Evolutionary conservation across 805 yeast genomes (phyloP).

Genomic region (Lipomyces kockii): DNA sequence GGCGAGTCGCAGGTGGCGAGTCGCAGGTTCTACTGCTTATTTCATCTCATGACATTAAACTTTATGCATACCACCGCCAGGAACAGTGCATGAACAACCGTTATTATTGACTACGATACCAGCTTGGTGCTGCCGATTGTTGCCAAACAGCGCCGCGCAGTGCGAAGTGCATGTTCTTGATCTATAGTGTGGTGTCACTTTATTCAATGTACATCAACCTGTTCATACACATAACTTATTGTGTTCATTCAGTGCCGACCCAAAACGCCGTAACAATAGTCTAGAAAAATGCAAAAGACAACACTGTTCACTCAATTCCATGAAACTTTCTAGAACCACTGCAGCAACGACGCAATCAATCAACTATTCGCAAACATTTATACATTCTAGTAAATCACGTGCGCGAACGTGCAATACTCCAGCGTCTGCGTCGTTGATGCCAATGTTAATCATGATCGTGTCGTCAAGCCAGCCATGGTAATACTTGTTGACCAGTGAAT

Average conservation of each 20-base stretch:
- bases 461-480: constrained; percentile 35
- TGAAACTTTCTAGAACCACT: not conserved
- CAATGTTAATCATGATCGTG: constrained; percentile 23
- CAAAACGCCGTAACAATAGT: not conserved
- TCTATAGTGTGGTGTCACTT: too few relatives aligned
- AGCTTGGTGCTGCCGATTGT: too few relatives aligned
- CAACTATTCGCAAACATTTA: constrained; percentile 9
- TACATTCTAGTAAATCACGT: constrained; percentile 28
- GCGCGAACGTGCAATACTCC: constrained; percentile 24
- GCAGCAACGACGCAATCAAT: not conserved
- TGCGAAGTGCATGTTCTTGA: too few relatives aligned
- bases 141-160: too few relatives aligned
- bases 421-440: constrained; percentile 22
- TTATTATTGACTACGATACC: too few relatives aligned
- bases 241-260: not conserved
- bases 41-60: not conserved
- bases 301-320: not conserved
- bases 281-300: not conserved
- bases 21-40: not conserved
- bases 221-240: not conserved
- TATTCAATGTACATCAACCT: not conserved
- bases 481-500: constrained; percentile 25
- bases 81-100: not conserved
- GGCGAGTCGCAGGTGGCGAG: not conserved
- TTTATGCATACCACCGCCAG: not conserved